Percentiles rank a stretch among this genome's conserved stretches.
phyloP scores from a whole-genome alignment of 2,329 filamentous ascomycete genomes.

The Aureobasidium mangrovei region DNA sequence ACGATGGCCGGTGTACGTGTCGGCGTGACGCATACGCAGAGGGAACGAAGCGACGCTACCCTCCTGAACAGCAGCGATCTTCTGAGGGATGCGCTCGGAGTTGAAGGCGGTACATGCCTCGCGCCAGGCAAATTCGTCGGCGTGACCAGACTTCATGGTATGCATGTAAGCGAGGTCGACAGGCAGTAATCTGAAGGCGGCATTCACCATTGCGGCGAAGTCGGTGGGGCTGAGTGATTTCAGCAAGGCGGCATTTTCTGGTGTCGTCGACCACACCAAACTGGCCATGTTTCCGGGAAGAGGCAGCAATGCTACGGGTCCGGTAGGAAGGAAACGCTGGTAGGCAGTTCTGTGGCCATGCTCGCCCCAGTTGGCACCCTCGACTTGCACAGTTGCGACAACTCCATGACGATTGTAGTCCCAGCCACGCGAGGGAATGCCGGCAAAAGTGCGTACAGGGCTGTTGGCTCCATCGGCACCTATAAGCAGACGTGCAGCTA shows the following conservation, averaged over 20 bases:
- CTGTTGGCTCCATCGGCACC: slow-evolving; percentile 94
- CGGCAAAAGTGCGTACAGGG: slow-evolving; percentile 81
- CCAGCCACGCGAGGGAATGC: slow-evolving; percentile 80
- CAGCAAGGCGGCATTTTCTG: slow-evolving; percentile 65
- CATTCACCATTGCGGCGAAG: slow-evolving; percentile 83
- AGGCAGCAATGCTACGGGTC: slow-evolving; percentile 84
- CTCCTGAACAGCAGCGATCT: slow-evolving; percentile 62
- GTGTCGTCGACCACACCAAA: slow-evolving; percentile 90
- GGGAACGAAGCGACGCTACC: slow-evolving; percentile 83
- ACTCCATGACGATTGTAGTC: slow-evolving; percentile 87
- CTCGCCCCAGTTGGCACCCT: slow-evolving; percentile 38
- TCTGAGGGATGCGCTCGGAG: slow-evolving; percentile 48
- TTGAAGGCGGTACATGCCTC: slow-evolving; percentile 54
- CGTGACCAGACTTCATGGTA: slow-evolving; percentile 42
- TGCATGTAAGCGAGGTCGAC: slow-evolving; percentile 81
- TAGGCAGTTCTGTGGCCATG: slow-evolving; percentile 57
- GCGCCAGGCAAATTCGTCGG: slow-evolving; percentile 78
- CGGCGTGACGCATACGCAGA: slow-evolving; percentile 83
- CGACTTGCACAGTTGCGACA: slow-evolving; percentile 75
- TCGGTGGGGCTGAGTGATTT: slow-evolving; percentile 65
- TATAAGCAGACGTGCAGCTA: slow-evolving; percentile 77
- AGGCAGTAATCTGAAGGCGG: slow-evolving; percentile 73
- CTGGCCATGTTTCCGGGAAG: slow-evolving; percentile 75
- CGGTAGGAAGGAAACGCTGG: slow-evolving; percentile 87
- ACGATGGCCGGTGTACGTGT: slow-evolving; percentile 84